phyloP scores from a whole-genome alignment of 1,284 basidiomycete genomes.

The Boletus subluridellus region DNA sequence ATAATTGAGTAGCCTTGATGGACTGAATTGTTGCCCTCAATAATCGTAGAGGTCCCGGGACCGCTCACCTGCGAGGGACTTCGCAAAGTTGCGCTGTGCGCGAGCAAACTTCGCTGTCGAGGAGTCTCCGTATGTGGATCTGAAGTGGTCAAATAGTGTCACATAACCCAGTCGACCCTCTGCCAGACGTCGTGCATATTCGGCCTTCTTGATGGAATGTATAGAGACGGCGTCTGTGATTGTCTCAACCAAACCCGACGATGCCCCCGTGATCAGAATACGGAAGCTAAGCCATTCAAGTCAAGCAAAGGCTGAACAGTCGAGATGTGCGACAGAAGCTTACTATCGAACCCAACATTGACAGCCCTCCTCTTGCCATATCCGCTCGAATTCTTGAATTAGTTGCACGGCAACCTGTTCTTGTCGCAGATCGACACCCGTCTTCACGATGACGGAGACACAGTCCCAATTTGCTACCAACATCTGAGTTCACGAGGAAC shows the following conservation, averaged over 20 bases:
- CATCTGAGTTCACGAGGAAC: constrained; percentile 12
- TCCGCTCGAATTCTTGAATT: constrained; percentile 88
- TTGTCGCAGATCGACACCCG: constrained; percentile 93
- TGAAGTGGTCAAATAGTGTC: constrained; percentile 86
- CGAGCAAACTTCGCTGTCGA: constrained; percentile 81
- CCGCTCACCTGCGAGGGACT: constrained; percentile 78
- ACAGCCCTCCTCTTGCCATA: constrained; percentile 93
- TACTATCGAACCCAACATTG: constrained; percentile 91
- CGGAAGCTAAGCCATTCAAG: constrained; percentile 49
- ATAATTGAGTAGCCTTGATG: constrained; percentile 84
- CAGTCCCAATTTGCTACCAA: constrained; percentile 72
- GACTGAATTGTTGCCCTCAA: background rate
- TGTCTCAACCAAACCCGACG: constrained; percentile 90
- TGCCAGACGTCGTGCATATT: constrained; percentile 85
- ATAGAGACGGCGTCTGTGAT: constrained; percentile 97
- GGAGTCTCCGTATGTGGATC: constrained; percentile 85
- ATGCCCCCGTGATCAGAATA: constrained; percentile 92
- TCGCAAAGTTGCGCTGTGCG: constrained; percentile 89
- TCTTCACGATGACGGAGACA: constrained; percentile 97
- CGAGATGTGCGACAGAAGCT: constrained; percentile 32
- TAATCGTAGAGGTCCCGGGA: background rate
- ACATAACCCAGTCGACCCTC: constrained; percentile 81
- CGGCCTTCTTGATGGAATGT: constrained; percentile 98
- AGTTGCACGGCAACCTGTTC: constrained; percentile 97
- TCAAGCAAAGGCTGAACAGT: constrained; percentile 3